Percentiles rank a stretch among this genome's conserved stretches.
phyloP scores from a whole-genome alignment of 495 filamentous ascomycete species.

The Parachaetomium inaequale region DNA sequence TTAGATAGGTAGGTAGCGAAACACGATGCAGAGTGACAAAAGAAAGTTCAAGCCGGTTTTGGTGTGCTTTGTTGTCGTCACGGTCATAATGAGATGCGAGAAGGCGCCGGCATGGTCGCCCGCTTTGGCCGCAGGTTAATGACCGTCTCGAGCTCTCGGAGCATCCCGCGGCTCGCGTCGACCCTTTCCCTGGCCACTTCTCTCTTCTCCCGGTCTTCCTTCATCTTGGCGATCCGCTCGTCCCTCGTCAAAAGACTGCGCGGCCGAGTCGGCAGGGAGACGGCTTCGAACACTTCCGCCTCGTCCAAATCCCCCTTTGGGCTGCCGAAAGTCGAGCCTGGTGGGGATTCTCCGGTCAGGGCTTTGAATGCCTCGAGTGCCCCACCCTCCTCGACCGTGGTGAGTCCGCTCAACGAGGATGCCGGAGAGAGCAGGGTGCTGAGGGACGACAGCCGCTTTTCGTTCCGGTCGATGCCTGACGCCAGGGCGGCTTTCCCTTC shows the following conservation, averaged over 20 bases:
- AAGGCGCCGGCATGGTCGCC: constrained; percentile 22
- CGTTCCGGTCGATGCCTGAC: constrained; percentile 67
- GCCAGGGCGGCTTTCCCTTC: constrained; percentile 72
- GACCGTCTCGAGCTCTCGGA: constrained; percentile 83
- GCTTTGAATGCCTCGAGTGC: constrained; percentile 65
- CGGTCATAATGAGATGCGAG: constrained; percentile 36
- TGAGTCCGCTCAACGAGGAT: constrained; percentile 75
- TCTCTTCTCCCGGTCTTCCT: constrained; percentile 73
- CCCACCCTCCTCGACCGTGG: constrained; percentile 78
- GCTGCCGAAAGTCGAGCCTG: constrained; percentile 30
- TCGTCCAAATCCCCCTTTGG: constrained; percentile 43
- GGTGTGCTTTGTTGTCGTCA: constrained; percentile 23
- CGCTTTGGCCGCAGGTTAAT: constrained; percentile 68
- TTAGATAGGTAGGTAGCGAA: constrained; percentile 2
- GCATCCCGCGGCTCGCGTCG: constrained; percentile 81
- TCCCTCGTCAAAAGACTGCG: constrained; percentile 75
- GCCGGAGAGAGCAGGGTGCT: constrained; percentile 71
- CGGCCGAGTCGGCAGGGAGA: constrained; percentile 69
- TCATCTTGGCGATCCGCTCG: constrained; percentile 83
- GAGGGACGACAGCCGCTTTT: constrained; percentile 66
- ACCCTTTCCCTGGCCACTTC: constrained; percentile 63
- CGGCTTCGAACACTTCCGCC: constrained; percentile 87
- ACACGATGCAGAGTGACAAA: constrained; percentile 21
- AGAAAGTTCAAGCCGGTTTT: constrained; percentile 14
- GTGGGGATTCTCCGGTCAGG: constrained; percentile 62